Percentiles rank a stretch among this genome's conserved stretches.
Conservation (phyloP, 192 early-diverging fungal species). For the Neocallimastix lanati region DNA sequence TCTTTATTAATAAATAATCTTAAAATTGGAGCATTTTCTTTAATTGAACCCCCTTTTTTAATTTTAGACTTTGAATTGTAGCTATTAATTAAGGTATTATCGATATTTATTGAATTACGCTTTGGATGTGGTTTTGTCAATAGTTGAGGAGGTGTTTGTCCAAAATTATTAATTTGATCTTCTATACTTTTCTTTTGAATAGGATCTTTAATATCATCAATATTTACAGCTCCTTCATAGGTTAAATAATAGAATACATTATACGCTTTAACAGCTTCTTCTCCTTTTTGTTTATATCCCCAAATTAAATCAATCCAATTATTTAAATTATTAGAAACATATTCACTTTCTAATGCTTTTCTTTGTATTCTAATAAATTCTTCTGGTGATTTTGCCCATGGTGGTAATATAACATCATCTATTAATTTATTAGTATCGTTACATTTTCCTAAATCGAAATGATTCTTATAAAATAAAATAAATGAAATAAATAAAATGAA, state of each 20-base stretch:
- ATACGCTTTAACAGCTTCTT: slow-evolving; percentile 59
- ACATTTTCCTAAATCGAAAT: slow-evolving; percentile 13
- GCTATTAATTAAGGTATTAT: background rate
- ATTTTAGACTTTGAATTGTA: background rate
- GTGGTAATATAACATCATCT: slow-evolving; percentile 55
- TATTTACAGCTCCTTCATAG: slow-evolving; percentile 83
- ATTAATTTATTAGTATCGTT: slow-evolving; percentile 39
- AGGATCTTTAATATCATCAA: slow-evolving; percentile 72
- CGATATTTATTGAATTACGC: slow-evolving; percentile 3
- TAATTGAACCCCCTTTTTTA: background rate
- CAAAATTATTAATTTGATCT: slow-evolving; percentile 93
- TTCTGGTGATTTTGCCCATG: slow-evolving; percentile 61
- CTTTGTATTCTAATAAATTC: slow-evolving; percentile 75
- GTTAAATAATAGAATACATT: slow-evolving; percentile 96
- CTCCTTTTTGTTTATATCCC: slow-evolving; percentile 83
- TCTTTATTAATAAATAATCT: background rate
- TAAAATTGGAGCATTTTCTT: background rate
- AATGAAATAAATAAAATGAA: too few relatives aligned
- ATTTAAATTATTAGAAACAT: slow-evolving; percentile 73
- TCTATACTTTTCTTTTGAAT: slow-evolving; percentile 78
- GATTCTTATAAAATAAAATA: background rate
- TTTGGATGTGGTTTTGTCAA: slow-evolving; percentile 70
- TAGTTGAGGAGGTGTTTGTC: slow-evolving; percentile 81
- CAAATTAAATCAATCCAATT: slow-evolving; percentile 93
- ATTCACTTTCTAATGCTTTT: slow-evolving; percentile 54